These are phyloP conservation scores for Rhodotorula kratochvilovae DNA, from an alignment of 768 basidiomycete species.

Conservation along the genomic window DNA sequence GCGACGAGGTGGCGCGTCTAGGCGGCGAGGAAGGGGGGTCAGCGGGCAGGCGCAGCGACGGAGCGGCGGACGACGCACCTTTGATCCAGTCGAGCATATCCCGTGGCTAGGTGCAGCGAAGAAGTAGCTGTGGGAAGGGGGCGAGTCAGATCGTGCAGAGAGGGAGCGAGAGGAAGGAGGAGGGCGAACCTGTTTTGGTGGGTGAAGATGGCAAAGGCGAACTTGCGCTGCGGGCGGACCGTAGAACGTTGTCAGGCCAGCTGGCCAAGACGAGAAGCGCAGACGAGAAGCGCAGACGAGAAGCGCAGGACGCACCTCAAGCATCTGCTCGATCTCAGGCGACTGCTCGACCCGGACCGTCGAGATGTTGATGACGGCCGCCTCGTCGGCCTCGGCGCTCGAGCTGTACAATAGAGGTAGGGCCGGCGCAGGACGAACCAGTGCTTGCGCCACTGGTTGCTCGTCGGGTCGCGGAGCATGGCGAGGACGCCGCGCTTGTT, in stretches of 20 bases:
- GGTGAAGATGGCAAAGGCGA: constrained; percentile 38
- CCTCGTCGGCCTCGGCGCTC: constrained; percentile 77
- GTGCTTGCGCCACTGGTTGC: constrained; percentile 72
- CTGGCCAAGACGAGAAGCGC: background rate
- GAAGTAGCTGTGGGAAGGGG: constrained; percentile 27
- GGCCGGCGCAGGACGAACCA: constrained; percentile 88
- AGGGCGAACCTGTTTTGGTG: constrained; percentile 32
- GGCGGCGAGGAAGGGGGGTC: constrained; percentile 11
- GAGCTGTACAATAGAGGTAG: constrained; percentile 82
- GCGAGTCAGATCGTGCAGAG: background rate
- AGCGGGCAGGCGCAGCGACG: too few relatives aligned
- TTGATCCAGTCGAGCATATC: constrained; percentile 39
- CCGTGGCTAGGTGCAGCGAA: constrained; percentile 17
- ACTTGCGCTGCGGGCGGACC: constrained; percentile 30
- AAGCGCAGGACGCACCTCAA: constrained; percentile 17
- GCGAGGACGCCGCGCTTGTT: constrained; percentile 80
- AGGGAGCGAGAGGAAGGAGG: background rate
- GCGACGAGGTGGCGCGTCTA: too few relatives aligned
- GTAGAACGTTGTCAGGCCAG: background rate
- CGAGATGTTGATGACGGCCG: constrained; percentile 71
- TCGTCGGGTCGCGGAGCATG: constrained; percentile 73
- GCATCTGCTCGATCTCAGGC: constrained; percentile 65
- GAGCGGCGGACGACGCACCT: background rate
- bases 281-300: background rate
- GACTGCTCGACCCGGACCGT: constrained; percentile 82